Evolutionary conservation across 768 basidiomycete species (phyloP).

Genomic region (Kwoniella bestiolae): DNA sequence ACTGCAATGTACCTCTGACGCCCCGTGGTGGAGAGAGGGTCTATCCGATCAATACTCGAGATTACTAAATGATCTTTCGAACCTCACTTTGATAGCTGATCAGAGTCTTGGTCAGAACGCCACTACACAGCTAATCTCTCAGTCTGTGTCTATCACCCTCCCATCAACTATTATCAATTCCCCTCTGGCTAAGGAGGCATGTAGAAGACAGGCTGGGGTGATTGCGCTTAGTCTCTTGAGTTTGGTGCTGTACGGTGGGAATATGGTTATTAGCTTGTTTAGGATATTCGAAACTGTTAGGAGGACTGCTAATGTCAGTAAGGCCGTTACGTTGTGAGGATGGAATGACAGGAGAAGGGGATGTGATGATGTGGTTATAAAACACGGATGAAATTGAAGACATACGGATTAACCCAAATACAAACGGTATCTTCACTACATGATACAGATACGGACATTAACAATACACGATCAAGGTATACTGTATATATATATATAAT

Average conservation of each 20-base stretch:
- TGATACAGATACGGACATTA: too few relatives aligned
- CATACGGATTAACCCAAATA: background rate
- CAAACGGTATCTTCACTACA: background rate
- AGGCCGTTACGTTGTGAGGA: constrained; percentile 7
- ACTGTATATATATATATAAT: too few relatives aligned
- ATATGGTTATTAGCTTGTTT: constrained; percentile 55
- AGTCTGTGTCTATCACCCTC: constrained; percentile 39
- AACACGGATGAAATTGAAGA: too few relatives aligned
- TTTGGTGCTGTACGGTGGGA: constrained; percentile 46
- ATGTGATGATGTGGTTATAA: too few relatives aligned
- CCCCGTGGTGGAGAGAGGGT: constrained; percentile 51
- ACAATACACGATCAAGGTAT: too few relatives aligned
- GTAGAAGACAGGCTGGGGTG: constrained; percentile 46
- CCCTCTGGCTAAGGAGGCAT: constrained; percentile 34
- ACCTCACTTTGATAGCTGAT: background rate
- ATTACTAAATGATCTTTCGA: constrained; percentile 23
- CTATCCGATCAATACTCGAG: constrained; percentile 26
- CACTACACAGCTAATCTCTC: constrained; percentile 11
- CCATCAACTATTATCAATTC: constrained; percentile 36
- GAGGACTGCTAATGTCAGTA: constrained; percentile 37
- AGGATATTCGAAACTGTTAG: constrained; percentile 55
- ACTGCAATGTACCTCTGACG: constrained; percentile 43
- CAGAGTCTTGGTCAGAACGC: background rate
- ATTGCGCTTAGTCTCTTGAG: constrained; percentile 44
- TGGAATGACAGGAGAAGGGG: background rate